These are phyloP conservation scores for Boletus semigastroideus DNA, from an alignment of 1,284 basidiomycete species.

Conservation along the genomic window DNA sequence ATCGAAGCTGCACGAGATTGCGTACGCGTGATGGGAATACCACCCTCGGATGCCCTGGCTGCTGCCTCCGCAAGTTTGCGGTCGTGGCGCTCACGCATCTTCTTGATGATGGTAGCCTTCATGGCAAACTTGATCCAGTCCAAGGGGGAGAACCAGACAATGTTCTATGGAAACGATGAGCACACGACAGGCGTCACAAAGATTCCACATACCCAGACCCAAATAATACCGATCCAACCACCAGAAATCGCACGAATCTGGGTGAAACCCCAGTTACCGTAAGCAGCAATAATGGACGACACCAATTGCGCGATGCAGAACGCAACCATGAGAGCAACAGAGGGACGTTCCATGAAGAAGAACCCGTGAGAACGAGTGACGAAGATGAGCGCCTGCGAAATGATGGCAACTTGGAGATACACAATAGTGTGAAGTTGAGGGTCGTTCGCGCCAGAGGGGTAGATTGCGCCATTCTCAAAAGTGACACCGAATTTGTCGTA, in stretches of 20 bases:
- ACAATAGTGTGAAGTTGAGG: conserved; percentile 75
- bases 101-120: conserved; percentile 90
- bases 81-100: conserved; percentile 68
- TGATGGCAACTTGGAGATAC: conserved; percentile 94
- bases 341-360: conserved; percentile 98
- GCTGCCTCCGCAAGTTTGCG: conserved; percentile 35
- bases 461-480: conserved; percentile 38
- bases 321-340: conserved; percentile 83
- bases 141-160: conserved; percentile 92
- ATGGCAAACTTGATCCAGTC: conserved; percentile 96
- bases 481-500: conserved; percentile 80
- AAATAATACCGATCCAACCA: conserved; percentile 96
- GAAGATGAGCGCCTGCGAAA: conserved; percentile 97
- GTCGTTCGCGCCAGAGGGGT: conserved; percentile 67
- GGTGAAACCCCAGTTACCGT: conserved; percentile 91
- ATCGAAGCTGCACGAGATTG: conserved; percentile 88
- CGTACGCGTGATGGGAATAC: conserved; percentile 82
- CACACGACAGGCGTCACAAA: neutral
- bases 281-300: conserved; percentile 93
- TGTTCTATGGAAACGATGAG: conserved; percentile 55
- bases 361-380: conserved; percentile 94
- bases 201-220: conserved; percentile 81
- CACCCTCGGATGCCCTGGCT: conserved; percentile 46
- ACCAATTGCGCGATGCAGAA: conserved; percentile 94
- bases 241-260: conserved; percentile 75